Evolutionary conservation across 1,139 yeast species (phyloP), one percentile per base, ranked within the genome.

Genomic region (Kodamaea alishanica): DNA sequence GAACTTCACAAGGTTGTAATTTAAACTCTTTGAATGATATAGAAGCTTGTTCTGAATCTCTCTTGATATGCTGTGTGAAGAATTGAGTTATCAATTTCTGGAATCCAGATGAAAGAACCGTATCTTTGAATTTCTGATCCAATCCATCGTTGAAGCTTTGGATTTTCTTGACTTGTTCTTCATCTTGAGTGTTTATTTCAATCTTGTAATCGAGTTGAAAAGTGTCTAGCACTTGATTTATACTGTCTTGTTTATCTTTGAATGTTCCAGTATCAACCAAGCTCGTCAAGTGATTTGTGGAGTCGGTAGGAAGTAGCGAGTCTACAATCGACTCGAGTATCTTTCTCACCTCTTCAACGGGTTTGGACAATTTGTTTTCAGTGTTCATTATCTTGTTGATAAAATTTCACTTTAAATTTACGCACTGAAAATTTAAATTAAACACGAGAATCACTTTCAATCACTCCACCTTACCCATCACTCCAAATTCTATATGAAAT

Each of bases 101-200:
- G 36, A 60, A 57, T 4, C 57, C 52, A 12, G 51, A 43, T 5
- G 51, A 38, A 6, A 56, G 32, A 5, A 60, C 37, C 25, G 48
- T 48, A 10, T 55, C 59, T 24, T 44, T 44, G 3, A 54, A 41
- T 28, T 48, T 52, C 20, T 45, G 46, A 8, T 48, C 48, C 20
- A 59, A 33, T 2, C 45, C 55, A 3, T 37, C 38, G 42, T 61
- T 61, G 38, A 56, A 59, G 1, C 33, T 41, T 6, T 43, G 41
- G 5, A 54, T 31, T 11, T 53, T 55, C 4, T 32, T 30, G 10
- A 25, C 24, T 6, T 30, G 10, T 5, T 45, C 50, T 24, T 44
- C 47, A 12, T 43, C 38, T 1, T 33, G 20, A 10, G 37, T 39
- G 1, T 24, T 35, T 15, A 23, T 30, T 10, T 34, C 34, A 15